Evolutionary conservation across 495 filamentous ascomycete species (phyloP), one percentile per base, ranked within the genome.

Genomic region (Neurospora sp.): DNA sequence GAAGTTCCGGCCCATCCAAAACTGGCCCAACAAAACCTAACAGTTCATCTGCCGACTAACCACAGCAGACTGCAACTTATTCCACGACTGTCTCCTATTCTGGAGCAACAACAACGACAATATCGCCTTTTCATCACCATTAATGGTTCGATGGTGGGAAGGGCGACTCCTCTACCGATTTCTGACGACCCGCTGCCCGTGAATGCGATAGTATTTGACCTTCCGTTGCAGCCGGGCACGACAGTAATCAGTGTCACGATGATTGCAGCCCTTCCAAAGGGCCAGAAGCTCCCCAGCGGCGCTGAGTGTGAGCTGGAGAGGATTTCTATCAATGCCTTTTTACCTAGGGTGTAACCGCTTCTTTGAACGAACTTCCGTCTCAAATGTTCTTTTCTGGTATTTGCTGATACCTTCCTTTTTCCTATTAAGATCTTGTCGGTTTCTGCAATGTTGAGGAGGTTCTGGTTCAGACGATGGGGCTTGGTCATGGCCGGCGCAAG

Each of bases 301-400:
- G 83, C 85, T 8, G 89, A 88, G 71, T 83, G 87, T 71, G 92
- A 93, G 74, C 79, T 92, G 76, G 92, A 94, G 82, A 91, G 85
- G 73, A 80, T 92, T 53, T 89, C 86, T 16, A 73, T 81, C 70
- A 74, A 79, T n/a, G 72, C 75, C 20, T 69, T 77, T 69, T 69
- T 81, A n/a, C 45, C 74, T 20, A 76, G 74, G 45, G 40, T 69
- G 12, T 79, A 75, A 68, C 27, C 1, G 22, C 44, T 68, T 31
- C 4, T 45, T 37, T 17, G 53, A 35, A 17, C 14, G 12, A 8
- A 3, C 53, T 4, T 35, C 7, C 6, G 14, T 59, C 12, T 65
- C 27, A 17, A 27, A 8, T 65, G 53, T 17, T 65, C 5, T 65
- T 65, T 65, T 65, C 27, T 31, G 53, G 53, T 35, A 65, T 65